A percentile compares a stretch with the other conserved stretches of the same genome.
phyloP scores from a whole-genome alignment of 2,329 filamentous ascomycete genomes.

The Verticillium zaregamsianum region DNA sequence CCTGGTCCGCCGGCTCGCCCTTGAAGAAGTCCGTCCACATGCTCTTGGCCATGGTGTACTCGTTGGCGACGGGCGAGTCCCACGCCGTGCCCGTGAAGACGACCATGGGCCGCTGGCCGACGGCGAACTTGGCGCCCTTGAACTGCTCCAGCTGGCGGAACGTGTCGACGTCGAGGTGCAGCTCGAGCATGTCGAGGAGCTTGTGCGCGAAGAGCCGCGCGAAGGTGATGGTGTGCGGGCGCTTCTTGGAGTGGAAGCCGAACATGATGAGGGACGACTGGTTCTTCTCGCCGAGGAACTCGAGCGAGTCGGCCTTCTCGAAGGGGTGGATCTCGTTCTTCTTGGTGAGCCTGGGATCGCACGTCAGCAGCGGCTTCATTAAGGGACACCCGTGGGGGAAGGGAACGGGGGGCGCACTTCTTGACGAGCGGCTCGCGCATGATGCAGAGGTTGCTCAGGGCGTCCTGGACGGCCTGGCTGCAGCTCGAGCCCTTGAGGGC shows the following conservation, averaged over 20 bases:
- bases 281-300: slow-evolving; percentile 97
- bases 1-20: slow-evolving; percentile 66
- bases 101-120: slow-evolving; percentile 85
- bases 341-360: slow-evolving; percentile 70
- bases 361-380: background rate
- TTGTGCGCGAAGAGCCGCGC: slow-evolving; percentile 80
- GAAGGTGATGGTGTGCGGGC: slow-evolving; percentile 85
- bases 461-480: slow-evolving; percentile 77
- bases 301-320: slow-evolving; percentile 79
- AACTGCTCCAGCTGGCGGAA: slow-evolving; percentile 71
- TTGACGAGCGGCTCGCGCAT: slow-evolving; percentile 81
- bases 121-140: slow-evolving; percentile 68
- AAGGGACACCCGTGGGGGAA: background rate
- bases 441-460: slow-evolving; percentile 77
- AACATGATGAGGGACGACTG: slow-evolving; percentile 84
- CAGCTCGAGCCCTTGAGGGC: slow-evolving; percentile 86
- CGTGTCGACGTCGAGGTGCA: slow-evolving; percentile 72
- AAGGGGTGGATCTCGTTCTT: slow-evolving; percentile 96
- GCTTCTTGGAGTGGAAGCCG: slow-evolving; percentile 84
- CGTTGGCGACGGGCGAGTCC: slow-evolving; percentile 73
- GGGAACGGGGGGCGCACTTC: slow-evolving; percentile 37
- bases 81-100: slow-evolving; percentile 87
- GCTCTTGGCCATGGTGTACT: slow-evolving; percentile 82
- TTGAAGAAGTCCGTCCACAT: slow-evolving; percentile 91
- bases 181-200: slow-evolving; percentile 90